Conservation (phyloP, 78 protist species). For the Anaeramoeba ignava region DNA sequence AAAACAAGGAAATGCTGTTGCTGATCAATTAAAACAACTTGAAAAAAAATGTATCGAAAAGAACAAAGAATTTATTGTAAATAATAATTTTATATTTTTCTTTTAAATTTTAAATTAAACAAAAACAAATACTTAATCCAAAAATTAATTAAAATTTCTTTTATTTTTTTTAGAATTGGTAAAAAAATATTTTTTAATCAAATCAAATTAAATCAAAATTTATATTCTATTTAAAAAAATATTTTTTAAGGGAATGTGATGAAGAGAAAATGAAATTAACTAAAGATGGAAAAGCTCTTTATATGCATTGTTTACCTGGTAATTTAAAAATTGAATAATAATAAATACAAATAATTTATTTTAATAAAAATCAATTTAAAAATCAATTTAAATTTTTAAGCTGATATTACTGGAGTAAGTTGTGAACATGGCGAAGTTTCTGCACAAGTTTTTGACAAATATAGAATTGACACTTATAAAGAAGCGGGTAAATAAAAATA, state of each 20-base stretch:
- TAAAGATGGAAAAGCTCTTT: slow-evolving; percentile 20
- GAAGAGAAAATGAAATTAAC: slow-evolving; percentile 21
- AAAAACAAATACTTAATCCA: too few species aligned
- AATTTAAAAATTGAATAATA: too few species aligned
- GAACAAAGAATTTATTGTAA: slow-evolving; percentile 25
- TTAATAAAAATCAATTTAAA: background rate
- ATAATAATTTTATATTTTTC: too few species aligned
- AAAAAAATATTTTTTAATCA: too few species aligned
- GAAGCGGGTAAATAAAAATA: too few species aligned
- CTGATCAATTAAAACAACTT: slow-evolving; percentile 6
- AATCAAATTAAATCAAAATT: too few species aligned
- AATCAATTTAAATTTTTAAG: too few species aligned
- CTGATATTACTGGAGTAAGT: background rate
- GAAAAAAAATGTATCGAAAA: slow-evolving; percentile 9
- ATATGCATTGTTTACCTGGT: slow-evolving; percentile 41
- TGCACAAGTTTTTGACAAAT: slow-evolving; percentile 20
- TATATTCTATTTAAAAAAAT: too few species aligned
- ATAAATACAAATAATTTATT: too few species aligned
- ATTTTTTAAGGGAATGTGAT: slow-evolving; percentile 24
- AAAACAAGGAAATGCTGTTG: slow-evolving; percentile 17
- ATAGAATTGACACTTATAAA: slow-evolving; percentile 28
- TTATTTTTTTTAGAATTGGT: too few species aligned
- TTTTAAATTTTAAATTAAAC: too few species aligned
- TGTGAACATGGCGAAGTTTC: slow-evolving; percentile 33
- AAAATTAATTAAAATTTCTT: too few species aligned